Base-by-base conservation (phyloP, 2,329 filamentous ascomycete genomes). In the Bipolaris oryzae region DNA sequence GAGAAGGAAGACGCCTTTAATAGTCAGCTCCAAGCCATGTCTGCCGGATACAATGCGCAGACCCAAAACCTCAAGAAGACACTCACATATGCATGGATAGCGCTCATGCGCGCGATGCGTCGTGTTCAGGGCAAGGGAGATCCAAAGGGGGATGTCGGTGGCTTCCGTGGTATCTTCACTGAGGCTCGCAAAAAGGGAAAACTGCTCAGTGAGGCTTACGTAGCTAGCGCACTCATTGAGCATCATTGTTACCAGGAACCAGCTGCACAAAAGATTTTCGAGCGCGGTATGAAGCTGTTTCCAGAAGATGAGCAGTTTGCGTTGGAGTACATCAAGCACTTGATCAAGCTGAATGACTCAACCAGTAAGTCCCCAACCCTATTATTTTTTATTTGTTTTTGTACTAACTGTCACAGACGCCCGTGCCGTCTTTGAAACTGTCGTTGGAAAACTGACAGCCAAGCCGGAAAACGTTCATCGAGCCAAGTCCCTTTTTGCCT, bases 231-330 rank as follows among this genome's bases (percentile, higher is more conserved):
- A 15, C 82, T 96, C 57, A 90, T 99, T 71, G 95, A 99, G 75
- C 94, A 95, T 73, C 89, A 96, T 67, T 96, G 96, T 65, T 99
- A 99, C 77, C 95, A 96, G 71, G 95, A 98, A 69, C 86, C 89
- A 0, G 91, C 95, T 0, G 94, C 93, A 1, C 91, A 90, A 41
- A 97, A 95, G 78, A 98, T 99, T 58, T 96, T 98, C 65, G 95
- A 99, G 74, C 89, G 94, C 43, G 95, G 95, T 18, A 88, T 94
- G 62, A 95, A 92, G 71, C 82, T 99, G 11, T 99, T 98, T 72
- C 94, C 94, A 0, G 91, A 96, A 46, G 94, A 98, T 69, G 93
- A 96, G 74, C 84, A 87, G 55, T 98, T 98, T 77, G 92, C 96
- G 61, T 84, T 99, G 49, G 93, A 98, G 76, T 98, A 99, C 75